Base-by-base conservation (phyloP, 1,284 basidiomycete species). In the Volvariella volvacea region DNA sequence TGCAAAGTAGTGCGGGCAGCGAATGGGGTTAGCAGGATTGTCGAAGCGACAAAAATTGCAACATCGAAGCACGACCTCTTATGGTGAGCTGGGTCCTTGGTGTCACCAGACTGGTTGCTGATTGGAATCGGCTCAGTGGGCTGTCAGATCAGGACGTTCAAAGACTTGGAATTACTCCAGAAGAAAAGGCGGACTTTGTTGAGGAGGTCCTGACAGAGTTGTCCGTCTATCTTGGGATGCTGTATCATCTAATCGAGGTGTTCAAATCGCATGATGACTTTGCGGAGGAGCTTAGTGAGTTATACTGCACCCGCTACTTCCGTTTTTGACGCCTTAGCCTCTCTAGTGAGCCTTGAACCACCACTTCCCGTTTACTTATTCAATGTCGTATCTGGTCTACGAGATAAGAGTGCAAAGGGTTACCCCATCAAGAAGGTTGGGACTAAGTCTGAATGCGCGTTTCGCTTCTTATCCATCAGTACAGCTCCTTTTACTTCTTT, bases 361-460 rank as follows among this genome's bases (percentile, higher is more conserved):
- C 92, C 95, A 6, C 68, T 99, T 16, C 94, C 95, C 2, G 83
- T 96, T 14, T 94, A 93, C 61, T 73, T 99, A 15, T 90, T 97
- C 66, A 86, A 86, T 45, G 76, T 94, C 43, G 84, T 99, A 7
- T 86, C 93, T 15, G 83, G 84, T 22, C 68, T 99, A 41, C 84
- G 92, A 51, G 96, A 99, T 59, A 93, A 92, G 67, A 90, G 88
- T 56, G 88, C 92, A 3, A 94, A 91, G 59, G 92, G 92, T 1
- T 97, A 96, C 62, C 93, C 94, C 0, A 88, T 95, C 52, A 97
- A 96, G 68, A 96, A 96, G 77, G 91, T 89, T 49, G 30, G 50
- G 33, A 3, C 34, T 7, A 38, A 32, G 22, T 7, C 32, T 43
- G 17, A 34, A 41, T 34, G 38, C 31, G 25, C 48, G 19, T 44